Evolutionary conservation across 139 green algal species (phyloP).

Genomic region (Cymbomonas tetramitiformis): DNA sequence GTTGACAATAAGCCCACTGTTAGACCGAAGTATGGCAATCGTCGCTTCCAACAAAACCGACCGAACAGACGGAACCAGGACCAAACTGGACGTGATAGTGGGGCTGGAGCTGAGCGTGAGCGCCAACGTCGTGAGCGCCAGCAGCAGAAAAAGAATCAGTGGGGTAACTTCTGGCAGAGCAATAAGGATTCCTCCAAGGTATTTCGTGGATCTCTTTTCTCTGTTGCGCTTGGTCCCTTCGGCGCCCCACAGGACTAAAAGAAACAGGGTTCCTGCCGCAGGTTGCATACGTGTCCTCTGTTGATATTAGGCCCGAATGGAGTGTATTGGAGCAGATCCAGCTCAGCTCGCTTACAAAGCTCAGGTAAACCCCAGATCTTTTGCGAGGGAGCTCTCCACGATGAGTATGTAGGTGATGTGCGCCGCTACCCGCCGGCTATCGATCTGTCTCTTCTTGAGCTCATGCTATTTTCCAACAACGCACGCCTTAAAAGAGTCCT

Average conservation of each 20-base stretch:
- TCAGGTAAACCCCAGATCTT: too few species aligned
- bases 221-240: too few species aligned
- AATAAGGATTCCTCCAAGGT: conserved; percentile 39
- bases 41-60: conserved; percentile 43
- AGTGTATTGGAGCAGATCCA: conserved; percentile 79
- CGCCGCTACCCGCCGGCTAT: neutral
- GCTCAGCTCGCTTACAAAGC: conserved; percentile 62
- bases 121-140: conserved; percentile 37
- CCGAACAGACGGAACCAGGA: conserved; percentile 22
- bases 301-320: conserved; percentile 90
- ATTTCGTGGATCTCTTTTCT: too few species aligned
- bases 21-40: conserved; percentile 25
- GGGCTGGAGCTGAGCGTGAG: conserved; percentile 30
- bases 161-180: conserved; percentile 30
- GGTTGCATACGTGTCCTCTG: conserved; percentile 48
- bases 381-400: neutral
- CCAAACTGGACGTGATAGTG: conserved; percentile 22
- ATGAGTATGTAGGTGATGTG: neutral
- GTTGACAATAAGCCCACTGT: conserved; percentile 64
- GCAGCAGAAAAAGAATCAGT: conserved; percentile 30
- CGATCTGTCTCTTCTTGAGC: conserved; percentile 15
- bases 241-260: too few species aligned
- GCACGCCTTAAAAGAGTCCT: neutral
- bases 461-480: neutral
- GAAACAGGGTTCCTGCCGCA: too few species aligned